Conservation (phyloP, 2,329 filamentous ascomycete species). For the Colletotrichum tropicale region DNA sequence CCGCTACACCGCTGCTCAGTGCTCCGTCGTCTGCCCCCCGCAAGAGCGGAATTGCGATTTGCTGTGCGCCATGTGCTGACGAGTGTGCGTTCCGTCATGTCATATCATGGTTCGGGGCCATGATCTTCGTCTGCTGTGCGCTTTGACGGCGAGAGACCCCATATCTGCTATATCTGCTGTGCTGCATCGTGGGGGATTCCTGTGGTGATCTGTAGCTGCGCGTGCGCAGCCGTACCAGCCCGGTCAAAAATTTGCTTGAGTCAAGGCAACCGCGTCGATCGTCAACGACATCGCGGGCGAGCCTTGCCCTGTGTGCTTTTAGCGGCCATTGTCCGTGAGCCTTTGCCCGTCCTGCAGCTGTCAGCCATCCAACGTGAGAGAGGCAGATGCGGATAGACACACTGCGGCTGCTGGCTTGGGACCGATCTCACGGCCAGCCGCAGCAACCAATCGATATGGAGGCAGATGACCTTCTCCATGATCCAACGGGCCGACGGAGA, state of each 20-base stretch:
- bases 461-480: neutral
- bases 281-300: neutral
- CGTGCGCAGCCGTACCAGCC: neutral
- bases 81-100: neutral
- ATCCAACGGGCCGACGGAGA: neutral
- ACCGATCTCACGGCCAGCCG: neutral
- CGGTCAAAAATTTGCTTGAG: neutral
- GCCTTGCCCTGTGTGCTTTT: neutral
- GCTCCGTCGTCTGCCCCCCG: neutral
- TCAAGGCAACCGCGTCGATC: neutral
- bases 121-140: neutral
- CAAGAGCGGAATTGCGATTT: neutral
- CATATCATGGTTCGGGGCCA: neutral
- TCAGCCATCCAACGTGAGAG: neutral
- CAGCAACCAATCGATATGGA: neutral
- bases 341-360: neutral
- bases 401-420: conserved; percentile 1
- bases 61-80: neutral
- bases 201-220: neutral
- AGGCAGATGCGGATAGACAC: neutral
- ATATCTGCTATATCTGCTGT: neutral
- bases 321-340: neutral
- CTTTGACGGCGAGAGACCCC: neutral
- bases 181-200: neutral
- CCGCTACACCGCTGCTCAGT: neutral